A percentile compares a stretch with the other conserved stretches of the same genome.
Conservation (phyloP, 2,329 filamentous ascomycete genomes). For the Cucurbitaria berberidis region DNA sequence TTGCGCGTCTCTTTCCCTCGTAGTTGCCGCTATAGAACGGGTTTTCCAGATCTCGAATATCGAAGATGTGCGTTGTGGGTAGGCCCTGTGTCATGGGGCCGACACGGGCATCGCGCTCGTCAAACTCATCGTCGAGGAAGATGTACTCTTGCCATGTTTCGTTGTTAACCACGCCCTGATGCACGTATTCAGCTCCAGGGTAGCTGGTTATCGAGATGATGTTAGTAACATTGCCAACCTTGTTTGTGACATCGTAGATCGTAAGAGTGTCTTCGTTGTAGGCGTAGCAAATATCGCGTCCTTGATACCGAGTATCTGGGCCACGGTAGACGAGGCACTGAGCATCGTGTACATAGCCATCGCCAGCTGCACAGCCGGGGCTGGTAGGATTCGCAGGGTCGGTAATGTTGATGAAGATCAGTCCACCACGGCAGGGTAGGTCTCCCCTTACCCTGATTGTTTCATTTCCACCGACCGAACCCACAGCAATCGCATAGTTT, state of each 20-base stretch:
- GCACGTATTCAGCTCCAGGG: slow-evolving; percentile 60
- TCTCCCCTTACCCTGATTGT: slow-evolving; percentile 33
- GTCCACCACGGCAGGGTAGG: slow-evolving; percentile 55
- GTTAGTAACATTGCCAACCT: slow-evolving; percentile 45
- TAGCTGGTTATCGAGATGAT: slow-evolving; percentile 61
- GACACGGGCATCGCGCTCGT: slow-evolving; percentile 36
- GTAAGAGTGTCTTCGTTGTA: slow-evolving; percentile 61
- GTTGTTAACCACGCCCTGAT: slow-evolving; percentile 55
- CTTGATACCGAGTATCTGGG: slow-evolving; percentile 55
- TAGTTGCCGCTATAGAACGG: slow-evolving; percentile 49
- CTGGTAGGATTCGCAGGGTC: slow-evolving; percentile 58
- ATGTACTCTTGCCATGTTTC: slow-evolving; percentile 35
- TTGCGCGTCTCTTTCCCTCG: slow-evolving; percentile 40
- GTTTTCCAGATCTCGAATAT: slow-evolving; percentile 38
- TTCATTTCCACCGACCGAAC: slow-evolving; percentile 33
- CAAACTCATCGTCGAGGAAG: slow-evolving; percentile 42
- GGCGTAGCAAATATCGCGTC: slow-evolving; percentile 60
- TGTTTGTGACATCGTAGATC: slow-evolving; percentile 58
- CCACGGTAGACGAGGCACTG: slow-evolving; percentile 63
- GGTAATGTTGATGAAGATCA: slow-evolving; percentile 63
- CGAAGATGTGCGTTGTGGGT: slow-evolving; percentile 42
- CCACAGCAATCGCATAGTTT: slow-evolving; percentile 38
- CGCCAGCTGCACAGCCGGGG: slow-evolving; percentile 59
- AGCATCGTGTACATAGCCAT: slow-evolving; percentile 66
- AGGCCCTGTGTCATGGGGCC: slow-evolving; percentile 38